Evolutionary conservation across 352 stramenopile species (phyloP), one percentile per base, ranked within the genome.

Genomic region (Phytopythium aichiense): DNA sequence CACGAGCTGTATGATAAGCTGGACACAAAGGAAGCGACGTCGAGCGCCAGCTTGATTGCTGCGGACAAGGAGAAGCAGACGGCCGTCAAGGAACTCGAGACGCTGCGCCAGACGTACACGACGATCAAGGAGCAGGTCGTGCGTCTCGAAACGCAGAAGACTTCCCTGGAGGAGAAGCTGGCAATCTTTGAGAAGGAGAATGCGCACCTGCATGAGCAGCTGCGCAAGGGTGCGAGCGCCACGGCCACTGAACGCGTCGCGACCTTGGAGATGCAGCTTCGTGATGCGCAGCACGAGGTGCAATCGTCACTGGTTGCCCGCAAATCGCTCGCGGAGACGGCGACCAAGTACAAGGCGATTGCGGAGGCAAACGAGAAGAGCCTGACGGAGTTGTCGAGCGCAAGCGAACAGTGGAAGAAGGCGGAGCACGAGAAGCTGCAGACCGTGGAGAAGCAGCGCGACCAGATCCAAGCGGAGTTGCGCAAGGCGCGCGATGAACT

Each of bases 301-400:
- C 80, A 88, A 52, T 69, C 77, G 13, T 81, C 76, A 9, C 64
- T 89, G 33, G 65, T 79, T 8, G 77, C 76, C 23, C 80, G 76
- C 43, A 89, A 91, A 59, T 81, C 80, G 15, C 68, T 90, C 16
- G 80, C 74, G 0, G 77, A 90, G 57, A 79, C 78, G 12, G 71
- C 87, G 28, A 67, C 75, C 8, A 84, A 88, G 56, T 93, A 91
- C 68, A 93, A 91, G 59, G 73, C 74, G 38, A 72, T 93, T 61
- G 80, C 84, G 54, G 82, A 90, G 73, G 84, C 79, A 15, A 88
- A 87, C 48, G 79, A 93, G 30, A 90, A 87, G 65, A 88, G 68
- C 57, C 31, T 93, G 30, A 58, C 66, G 1, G 84, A 87, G 43
- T 60, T 93, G 25, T 91, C 84, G 23, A 66, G 33, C 31, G 82